These are phyloP conservation scores for Davidsoniella neocaledoniae DNA, from an alignment of 2,329 filamentous ascomycete genomes.

Conservation along the genomic window DNA sequence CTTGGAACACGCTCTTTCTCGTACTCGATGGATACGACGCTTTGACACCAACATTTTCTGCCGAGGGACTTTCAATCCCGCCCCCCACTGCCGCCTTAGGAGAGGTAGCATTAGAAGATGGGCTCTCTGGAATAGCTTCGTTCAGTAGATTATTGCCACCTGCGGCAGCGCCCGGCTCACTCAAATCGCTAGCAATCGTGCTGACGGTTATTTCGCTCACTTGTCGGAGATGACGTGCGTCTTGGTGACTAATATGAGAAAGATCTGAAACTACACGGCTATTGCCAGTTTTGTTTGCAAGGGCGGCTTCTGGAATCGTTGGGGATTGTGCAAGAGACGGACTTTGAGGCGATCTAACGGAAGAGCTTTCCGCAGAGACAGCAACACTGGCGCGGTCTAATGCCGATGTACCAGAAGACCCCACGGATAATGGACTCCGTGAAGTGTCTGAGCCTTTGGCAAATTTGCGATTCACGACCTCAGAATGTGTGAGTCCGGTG, in stretches of 20 bases:
- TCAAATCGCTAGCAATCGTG: conserved; percentile 14
- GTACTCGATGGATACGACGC: conserved; percentile 12
- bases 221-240: conserved; percentile 25
- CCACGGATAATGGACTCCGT: neutral
- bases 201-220: conserved; percentile 26
- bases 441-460: conserved; percentile 6
- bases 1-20: conserved; percentile 21
- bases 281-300: neutral
- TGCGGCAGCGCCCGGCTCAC: neutral
- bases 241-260: conserved; percentile 22
- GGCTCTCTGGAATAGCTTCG: conserved; percentile 1
- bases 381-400: too few relatives aligned
- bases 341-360: neutral
- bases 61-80: neutral
- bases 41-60: neutral
- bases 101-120: neutral
- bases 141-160: neutral
- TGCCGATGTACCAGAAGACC: neutral
- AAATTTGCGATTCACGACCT: conserved; percentile 21
- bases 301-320: neutral
- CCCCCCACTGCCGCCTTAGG: neutral
- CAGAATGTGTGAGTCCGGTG: conserved; percentile 23
- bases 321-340: conserved; percentile 1
- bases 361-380: neutral
- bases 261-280: too few relatives aligned